phyloP scores from a whole-genome alignment of 2,329 filamentous ascomycete species.

The Rhynchosporium secalis region DNA sequence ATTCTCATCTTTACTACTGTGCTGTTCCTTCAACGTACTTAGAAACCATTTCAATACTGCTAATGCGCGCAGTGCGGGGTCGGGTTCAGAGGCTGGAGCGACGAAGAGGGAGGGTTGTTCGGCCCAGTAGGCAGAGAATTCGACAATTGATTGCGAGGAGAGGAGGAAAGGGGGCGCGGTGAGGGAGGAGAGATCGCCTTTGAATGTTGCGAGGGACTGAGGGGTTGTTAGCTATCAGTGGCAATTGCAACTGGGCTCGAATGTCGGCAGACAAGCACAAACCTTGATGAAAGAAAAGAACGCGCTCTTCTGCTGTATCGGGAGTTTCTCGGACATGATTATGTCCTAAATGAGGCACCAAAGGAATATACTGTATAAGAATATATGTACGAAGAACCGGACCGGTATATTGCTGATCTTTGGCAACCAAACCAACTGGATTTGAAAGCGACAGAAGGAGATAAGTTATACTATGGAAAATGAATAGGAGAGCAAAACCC shows the following conservation, averaged over 20 bases:
- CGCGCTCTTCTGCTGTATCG: slow-evolving; percentile 33
- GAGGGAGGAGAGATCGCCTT: slow-evolving; percentile 76
- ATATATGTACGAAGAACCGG: too few species aligned
- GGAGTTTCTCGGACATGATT: slow-evolving; percentile 29
- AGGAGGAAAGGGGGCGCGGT: slow-evolving; percentile 85
- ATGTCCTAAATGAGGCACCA: neutral
- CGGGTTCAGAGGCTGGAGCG: slow-evolving; percentile 75
- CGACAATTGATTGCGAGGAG: slow-evolving; percentile 73
- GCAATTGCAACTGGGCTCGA: neutral
- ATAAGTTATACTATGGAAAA: neutral
- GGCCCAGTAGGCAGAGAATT: slow-evolving; percentile 81
- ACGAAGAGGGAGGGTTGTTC: slow-evolving; percentile 77
- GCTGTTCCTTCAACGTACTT: slow-evolving; percentile 86
- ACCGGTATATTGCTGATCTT: neutral
- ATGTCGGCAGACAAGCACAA: slow-evolving; percentile 7
- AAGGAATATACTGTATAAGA: neutral
- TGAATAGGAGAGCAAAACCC: too few species aligned
- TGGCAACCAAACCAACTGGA: neutral
- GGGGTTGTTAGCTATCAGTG: neutral
- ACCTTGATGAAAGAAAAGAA: slow-evolving; percentile 40
- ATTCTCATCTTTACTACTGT: slow-evolving; percentile 59
- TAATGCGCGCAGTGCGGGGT: slow-evolving; percentile 79
- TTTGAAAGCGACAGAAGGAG: slow-evolving; percentile 1
- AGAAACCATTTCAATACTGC: slow-evolving; percentile 94
- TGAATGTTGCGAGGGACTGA: slow-evolving; percentile 75